Conservation (phyloP, 108 stramenopile species). For the Cyclostephanos tholiformis region DNA sequence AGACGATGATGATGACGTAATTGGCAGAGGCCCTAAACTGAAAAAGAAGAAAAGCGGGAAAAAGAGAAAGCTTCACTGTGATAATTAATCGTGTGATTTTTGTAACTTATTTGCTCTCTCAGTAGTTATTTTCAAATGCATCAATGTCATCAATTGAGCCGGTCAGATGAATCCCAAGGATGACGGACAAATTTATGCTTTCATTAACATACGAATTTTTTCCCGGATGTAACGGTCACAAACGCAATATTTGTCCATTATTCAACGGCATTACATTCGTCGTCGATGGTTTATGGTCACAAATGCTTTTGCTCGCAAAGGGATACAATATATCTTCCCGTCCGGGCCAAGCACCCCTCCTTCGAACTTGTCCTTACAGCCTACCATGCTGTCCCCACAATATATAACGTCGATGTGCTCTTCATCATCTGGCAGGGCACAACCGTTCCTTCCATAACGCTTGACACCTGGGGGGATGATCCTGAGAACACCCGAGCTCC, state of each 20-base stretch:
- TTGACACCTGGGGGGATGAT: constrained; percentile 50
- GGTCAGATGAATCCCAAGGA: background rate
- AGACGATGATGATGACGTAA: background rate
- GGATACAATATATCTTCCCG: constrained; percentile 71
- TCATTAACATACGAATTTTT: background rate
- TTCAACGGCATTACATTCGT: no score
- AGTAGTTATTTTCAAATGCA: background rate
- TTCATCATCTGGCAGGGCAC: constrained; percentile 23
- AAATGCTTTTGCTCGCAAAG: constrained; percentile 58
- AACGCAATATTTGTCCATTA: no score
- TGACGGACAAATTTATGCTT: background rate
- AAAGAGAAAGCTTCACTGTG: background rate
- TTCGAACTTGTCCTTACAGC: constrained; percentile 73
- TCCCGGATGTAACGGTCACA: constrained; percentile 55
- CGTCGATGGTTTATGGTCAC: no score
- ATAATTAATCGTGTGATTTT: background rate
- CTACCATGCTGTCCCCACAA: constrained; percentile 63
- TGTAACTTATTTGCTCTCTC: background rate
- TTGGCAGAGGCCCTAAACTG: background rate
- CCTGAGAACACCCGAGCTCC: constrained; percentile 60
- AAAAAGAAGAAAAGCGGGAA: background rate
- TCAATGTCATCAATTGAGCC: constrained; percentile 15
- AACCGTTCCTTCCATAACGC: constrained; percentile 25
- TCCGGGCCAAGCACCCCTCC: constrained; percentile 70
- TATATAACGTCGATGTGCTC: constrained; percentile 67